Evolutionary conservation across 2,329 filamentous ascomycete species (phyloP).

Genomic region (Fusarium vanettenii): DNA sequence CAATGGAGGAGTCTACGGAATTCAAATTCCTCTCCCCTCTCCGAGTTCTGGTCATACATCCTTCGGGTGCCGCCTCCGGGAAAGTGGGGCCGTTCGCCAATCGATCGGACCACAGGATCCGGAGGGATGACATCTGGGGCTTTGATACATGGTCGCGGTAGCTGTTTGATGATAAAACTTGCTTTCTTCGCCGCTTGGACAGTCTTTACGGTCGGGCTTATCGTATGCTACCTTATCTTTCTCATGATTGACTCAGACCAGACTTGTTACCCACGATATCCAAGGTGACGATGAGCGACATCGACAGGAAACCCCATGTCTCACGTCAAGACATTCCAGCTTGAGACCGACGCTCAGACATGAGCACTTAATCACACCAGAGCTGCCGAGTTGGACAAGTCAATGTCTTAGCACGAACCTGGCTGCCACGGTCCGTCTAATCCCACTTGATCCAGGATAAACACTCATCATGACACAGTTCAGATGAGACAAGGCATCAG

Average conservation of each 20-base stretch:
- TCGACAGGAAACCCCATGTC: not conserved
- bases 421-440: not conserved
- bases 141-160: not conserved
- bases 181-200: not conserved
- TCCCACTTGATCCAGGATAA: not conserved
- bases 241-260: not conserved
- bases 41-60: constrained; percentile 7
- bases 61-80: constrained; percentile 23
- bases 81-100: constrained; percentile 26
- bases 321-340: not conserved
- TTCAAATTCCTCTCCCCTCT: not conserved
- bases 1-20: not conserved
- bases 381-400: too few relatives aligned
- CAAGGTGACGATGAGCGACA: not conserved
- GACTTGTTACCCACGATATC: not conserved
- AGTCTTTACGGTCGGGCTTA: not conserved
- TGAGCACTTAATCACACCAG: too few relatives aligned
- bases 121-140: constrained; percentile 1
- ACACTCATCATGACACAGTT: not conserved
- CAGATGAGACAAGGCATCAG: not conserved
- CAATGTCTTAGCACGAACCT: not conserved
- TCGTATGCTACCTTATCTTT: not conserved
- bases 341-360: not conserved
- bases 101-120: constrained; percentile 12
- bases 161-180: not conserved